These are phyloP conservation scores for Rhynchospora pubera DNA, from an alignment of 176 grass and related monocot species.

Conservation along the genomic window DNA sequence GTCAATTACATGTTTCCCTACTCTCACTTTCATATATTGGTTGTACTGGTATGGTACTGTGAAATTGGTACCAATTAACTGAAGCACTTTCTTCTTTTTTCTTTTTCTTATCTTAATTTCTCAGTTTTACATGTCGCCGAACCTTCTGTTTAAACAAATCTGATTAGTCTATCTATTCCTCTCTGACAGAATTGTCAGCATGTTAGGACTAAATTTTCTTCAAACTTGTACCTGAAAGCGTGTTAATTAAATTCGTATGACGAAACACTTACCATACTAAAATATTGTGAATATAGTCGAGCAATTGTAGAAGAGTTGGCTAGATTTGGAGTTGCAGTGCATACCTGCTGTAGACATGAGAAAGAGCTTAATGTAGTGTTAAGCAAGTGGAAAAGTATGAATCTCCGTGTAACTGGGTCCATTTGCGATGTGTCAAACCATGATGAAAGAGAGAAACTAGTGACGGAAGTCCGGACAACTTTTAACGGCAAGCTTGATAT, in stretches of 20 bases:
- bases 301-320: slow-evolving; percentile 7
- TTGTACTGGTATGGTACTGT: too few relatives aligned
- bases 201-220: neutral
- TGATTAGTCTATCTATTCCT: too few relatives aligned
- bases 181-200: neutral
- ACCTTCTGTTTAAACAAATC: too few relatives aligned
- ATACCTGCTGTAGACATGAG: neutral
- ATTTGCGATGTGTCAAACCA: neutral
- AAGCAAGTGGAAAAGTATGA: neutral
- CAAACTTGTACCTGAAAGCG: too few relatives aligned
- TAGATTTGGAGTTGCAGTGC: neutral
- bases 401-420: neutral
- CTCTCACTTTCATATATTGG: too few relatives aligned
- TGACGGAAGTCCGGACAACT: neutral
- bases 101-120: too few relatives aligned
- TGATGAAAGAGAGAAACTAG: neutral
- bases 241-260: too few relatives aligned
- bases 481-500: slow-evolving; percentile 8
- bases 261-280: neutral
- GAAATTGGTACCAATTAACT: too few relatives aligned
- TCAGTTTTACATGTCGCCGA: too few relatives aligned
- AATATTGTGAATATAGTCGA: neutral
- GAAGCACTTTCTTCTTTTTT: too few relatives aligned
- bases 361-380: neutral
- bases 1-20: too few relatives aligned